phyloP scores from a whole-genome alignment of 192 early-diverging fungal genomes.

The Pilaira anomala region DNA sequence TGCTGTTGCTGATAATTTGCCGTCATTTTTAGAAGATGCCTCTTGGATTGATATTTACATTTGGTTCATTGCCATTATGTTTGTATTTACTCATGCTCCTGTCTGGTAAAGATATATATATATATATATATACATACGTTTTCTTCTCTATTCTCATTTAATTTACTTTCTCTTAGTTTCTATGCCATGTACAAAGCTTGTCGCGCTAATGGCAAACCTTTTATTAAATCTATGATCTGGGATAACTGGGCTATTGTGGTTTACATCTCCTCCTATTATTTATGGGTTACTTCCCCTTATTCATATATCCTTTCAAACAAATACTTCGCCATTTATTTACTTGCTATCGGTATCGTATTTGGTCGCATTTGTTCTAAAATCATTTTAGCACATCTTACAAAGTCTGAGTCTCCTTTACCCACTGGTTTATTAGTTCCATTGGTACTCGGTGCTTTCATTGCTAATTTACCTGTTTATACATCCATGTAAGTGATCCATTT shows the following conservation, averaged over 20 bases:
- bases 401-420: constrained; percentile 77
- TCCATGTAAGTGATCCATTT: constrained; percentile 39
- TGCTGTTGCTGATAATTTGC: not conserved
- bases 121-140: not conserved
- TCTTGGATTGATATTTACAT: constrained; percentile 17
- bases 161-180: constrained; percentile 28
- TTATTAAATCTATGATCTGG: constrained; percentile 48
- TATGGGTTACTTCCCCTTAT: constrained; percentile 68
- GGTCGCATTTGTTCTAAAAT: constrained; percentile 87
- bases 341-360: constrained; percentile 77
- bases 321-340: constrained; percentile 69
- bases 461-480: constrained; percentile 53
- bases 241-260: constrained; percentile 61
- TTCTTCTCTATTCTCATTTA: not conserved
- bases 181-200: constrained; percentile 38
- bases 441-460: constrained; percentile 65
- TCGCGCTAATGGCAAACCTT: constrained; percentile 58
- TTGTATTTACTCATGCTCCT: constrained; percentile 33
- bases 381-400: constrained; percentile 86
- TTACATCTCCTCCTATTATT: constrained; percentile 58
- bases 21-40: not conserved
- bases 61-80: constrained; percentile 23
- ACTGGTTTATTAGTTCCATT: constrained; percentile 76
- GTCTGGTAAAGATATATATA: constrained; percentile 26
- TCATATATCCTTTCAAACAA: constrained; percentile 64